These are phyloP conservation scores for Taphrina wiesneri DNA, from an alignment of 1,139 yeast species.

Conservation along the genomic window DNA sequence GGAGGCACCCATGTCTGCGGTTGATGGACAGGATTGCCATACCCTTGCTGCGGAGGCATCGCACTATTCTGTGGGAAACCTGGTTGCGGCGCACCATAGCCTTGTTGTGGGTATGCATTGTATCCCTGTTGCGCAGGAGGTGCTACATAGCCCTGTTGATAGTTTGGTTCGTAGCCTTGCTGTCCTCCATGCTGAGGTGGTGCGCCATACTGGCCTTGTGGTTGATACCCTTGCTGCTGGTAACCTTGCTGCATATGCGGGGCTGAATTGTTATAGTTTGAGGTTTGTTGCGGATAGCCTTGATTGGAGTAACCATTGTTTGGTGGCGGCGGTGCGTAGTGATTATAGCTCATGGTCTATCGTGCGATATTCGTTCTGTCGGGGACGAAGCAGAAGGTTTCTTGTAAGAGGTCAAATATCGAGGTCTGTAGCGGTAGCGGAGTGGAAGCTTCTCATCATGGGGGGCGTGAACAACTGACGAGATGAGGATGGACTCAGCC, in stretches of 20 bases:
- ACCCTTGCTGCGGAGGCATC: conserved; percentile 19
- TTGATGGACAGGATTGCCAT: conserved; percentile 18
- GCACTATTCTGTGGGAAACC: conserved; percentile 10
- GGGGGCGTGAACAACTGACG: not conserved
- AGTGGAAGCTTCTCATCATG: not conserved
- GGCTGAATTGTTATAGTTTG: not conserved
- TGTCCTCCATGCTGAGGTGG: conserved; percentile 5
- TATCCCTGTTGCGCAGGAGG: not conserved
- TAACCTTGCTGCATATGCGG: not conserved
- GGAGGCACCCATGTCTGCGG: conserved; percentile 31
- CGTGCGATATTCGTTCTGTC: not conserved
- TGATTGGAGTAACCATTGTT: conserved; percentile 10
- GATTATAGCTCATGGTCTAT: conserved; percentile 26
- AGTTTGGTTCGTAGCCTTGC: not conserved
- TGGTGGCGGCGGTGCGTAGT: conserved; percentile 2
- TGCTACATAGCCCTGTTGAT: not conserved
- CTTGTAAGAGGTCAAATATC: not conserved
- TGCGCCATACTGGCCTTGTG: not conserved
- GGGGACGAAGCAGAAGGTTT: not conserved
- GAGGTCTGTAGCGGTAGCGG: not conserved
- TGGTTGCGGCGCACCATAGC: conserved; percentile 7
- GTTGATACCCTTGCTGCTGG: conserved; percentile 2
- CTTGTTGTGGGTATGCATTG: conserved; percentile 20
- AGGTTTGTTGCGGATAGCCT: not conserved
- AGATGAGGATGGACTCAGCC: not conserved